Base-by-base conservation (phyloP, 768 basidiomycete genomes). In the Cystobasidium onofrii region DNA sequence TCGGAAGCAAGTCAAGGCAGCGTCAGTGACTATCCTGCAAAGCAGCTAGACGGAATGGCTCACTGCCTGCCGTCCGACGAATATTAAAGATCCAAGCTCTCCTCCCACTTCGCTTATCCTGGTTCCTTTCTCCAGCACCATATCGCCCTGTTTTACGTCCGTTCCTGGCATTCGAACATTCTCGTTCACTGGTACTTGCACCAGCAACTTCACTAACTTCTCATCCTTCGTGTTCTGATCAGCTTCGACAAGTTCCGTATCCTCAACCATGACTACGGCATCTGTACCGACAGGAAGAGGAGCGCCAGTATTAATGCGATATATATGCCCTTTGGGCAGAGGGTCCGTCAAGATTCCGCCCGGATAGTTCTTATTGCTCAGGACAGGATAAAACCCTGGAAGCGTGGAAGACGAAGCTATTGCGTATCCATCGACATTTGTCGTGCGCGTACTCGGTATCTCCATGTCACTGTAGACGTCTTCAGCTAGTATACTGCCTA, bases 231-330 rank as follows among this genome's bases (percentile, higher is more conserved):
- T 82, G 79, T 34, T 83, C 83, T 27, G 31, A 41, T 52, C 27
- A 9, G 66, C 74, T 12, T 86, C n/a, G 17, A 87, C 83, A 7
- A 95, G 84, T 72, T 86, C 85, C 0, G 92, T 94, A 79, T 94
- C 92, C 81, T 95, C 92, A 23, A 95, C 92, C 91, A 93, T 94
- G 80, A 95, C 88, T 1, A 92, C 88, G 0, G 90, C 83, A 78
- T 93, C 88, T 7, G 88, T 81, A 3, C 89, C 91, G 0, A 81
- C 80, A 1, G 92, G 92, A 1, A 95, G 82, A 0, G 90, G 89
- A 0, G 86, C 89, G 6, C 92, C 92, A 0, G 92, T 95, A 81
- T 92, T 93, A 80, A 95, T 86, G 54, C 92, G 88, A 80, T 87
- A 90, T 44, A 86, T 81, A 23, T 82, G 78, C 10, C 86, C 83